Evolutionary conservation across 192 early-diverging fungal genomes (phyloP), one percentile per base, ranked within the genome.

Genomic region (Entophlyctis helioformis): DNA sequence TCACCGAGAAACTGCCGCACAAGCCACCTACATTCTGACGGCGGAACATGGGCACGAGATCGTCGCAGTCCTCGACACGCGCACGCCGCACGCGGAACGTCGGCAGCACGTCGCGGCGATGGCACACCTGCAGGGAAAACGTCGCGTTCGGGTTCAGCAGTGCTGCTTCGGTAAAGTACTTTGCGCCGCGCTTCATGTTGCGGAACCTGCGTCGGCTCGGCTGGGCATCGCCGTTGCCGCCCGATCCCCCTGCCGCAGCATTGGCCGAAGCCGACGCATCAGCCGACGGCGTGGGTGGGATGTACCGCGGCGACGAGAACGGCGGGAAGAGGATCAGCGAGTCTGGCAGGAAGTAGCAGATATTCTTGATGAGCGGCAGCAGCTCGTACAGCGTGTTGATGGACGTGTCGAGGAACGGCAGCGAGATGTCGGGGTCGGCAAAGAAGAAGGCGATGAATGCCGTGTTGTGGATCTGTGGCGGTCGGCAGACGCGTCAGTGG

Each of bases 31-130:
- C 64, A 25, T 64, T 63, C 37, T 74, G 66, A 25, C 55, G 41
- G 39, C 48, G 49, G 35, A 74, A 65, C 60, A 77, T 66, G 6
- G 74, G 74, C 3, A 64, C 56, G 15, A 77, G 42, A 53, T 77
- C 74, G 52, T 77, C 74, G 42, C 66, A 71, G 50, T 77, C 74
- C 45, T 74, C 74, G 3, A 77, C 66, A 24, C 59, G 43, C 9
- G 68, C 71, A 25, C 45, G 60, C 36, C 74, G 19, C 10, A 77
- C 56, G 28, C 55, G 58, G 18, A 74, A 36, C 9, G 45, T 23
- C 1, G 67, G 71, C 10, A 60, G 24, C 16, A 77, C 50, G 19
- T 64, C 63, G 36, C 57, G 52, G 27, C 69, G 54, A 2, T 34
- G 28, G 45, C 71, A 74, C 12, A 63, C 51, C 22, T 66, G 48